These are phyloP conservation scores for Penicillium sp. DNA, from an alignment of 2,329 filamentous ascomycete genomes.

Conservation along the genomic window DNA sequence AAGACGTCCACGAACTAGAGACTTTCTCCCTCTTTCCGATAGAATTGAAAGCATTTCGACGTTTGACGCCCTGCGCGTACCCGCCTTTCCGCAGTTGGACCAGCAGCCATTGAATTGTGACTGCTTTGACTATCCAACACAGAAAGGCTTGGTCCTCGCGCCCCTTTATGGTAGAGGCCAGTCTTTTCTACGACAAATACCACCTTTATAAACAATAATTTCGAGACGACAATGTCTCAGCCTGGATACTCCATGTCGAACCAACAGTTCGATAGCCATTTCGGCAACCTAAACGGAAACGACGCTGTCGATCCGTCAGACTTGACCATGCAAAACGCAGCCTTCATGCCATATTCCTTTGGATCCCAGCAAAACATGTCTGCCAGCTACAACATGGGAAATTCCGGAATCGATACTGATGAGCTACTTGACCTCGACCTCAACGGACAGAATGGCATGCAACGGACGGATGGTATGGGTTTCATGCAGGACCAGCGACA, in stretches of 20 bases:
- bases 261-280: slow-evolving; percentile 47
- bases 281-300: slow-evolving; percentile 46
- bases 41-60: neutral
- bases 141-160: slow-evolving; percentile 5
- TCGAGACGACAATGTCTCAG: slow-evolving; percentile 41
- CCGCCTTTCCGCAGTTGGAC: neutral
- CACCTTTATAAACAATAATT: neutral
- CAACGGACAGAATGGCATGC: slow-evolving; percentile 36
- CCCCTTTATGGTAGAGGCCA: slow-evolving; percentile 51
- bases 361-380: slow-evolving; percentile 61
- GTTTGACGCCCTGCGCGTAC: neutral
- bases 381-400: slow-evolving; percentile 71
- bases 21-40: neutral
- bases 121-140: neutral
- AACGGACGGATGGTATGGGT: slow-evolving; percentile 32
- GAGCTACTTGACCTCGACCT: slow-evolving; percentile 69
- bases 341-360: slow-evolving; percentile 55
- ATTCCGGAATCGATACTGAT: slow-evolving; percentile 78
- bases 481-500: slow-evolving; percentile 52
- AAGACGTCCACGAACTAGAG: neutral
- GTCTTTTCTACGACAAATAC: slow-evolving; percentile 64
- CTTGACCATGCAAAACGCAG: slow-evolving; percentile 62
- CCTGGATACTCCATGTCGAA: slow-evolving; percentile 51
- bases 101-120: neutral
- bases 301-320: slow-evolving; percentile 79